Conservation (phyloP, 805 yeast genomes). For the Candida oleophila region DNA sequence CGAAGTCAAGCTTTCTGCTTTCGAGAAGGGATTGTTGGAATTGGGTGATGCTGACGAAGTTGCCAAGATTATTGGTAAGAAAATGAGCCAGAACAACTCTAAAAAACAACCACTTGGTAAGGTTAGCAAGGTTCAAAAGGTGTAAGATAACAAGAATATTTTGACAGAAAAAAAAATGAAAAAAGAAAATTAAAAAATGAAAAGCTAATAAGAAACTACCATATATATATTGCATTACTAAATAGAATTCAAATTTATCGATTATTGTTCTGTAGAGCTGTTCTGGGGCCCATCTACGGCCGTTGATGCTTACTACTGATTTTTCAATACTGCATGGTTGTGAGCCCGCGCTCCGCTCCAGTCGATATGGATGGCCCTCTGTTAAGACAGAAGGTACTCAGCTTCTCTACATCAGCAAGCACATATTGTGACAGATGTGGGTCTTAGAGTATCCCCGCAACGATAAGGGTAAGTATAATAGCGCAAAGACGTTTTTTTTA, state of each 20-base stretch:
- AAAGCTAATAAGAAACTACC: too few relatives aligned
- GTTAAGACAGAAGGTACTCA: neutral
- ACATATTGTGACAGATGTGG: slow-evolving; percentile 4
- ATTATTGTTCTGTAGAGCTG: too few relatives aligned
- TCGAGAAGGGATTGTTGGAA: slow-evolving; percentile 80
- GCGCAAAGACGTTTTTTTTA: neutral
- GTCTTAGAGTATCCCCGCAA: slow-evolving; percentile 4
- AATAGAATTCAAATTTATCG: too few relatives aligned
- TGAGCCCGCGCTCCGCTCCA: too few relatives aligned
- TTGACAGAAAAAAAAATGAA: too few relatives aligned
- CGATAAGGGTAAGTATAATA: neutral
- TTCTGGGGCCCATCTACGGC: too few relatives aligned
- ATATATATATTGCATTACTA: neutral
- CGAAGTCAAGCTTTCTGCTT: slow-evolving; percentile 50
- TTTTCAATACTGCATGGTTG: too few relatives aligned
- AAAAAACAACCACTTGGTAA: slow-evolving; percentile 15
- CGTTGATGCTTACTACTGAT: too few relatives aligned
- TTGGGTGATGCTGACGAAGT: slow-evolving; percentile 75
- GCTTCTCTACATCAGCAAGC: too few relatives aligned
- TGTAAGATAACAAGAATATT: neutral
- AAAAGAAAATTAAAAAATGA: too few relatives aligned
- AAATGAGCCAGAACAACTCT: slow-evolving; percentile 32
- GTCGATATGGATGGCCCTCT: too few relatives aligned
- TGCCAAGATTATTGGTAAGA: slow-evolving; percentile 58
- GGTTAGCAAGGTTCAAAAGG: slow-evolving; percentile 16